Evolutionary conservation across 768 basidiomycete species (phyloP).

Genomic region (Russula virescens): DNA sequence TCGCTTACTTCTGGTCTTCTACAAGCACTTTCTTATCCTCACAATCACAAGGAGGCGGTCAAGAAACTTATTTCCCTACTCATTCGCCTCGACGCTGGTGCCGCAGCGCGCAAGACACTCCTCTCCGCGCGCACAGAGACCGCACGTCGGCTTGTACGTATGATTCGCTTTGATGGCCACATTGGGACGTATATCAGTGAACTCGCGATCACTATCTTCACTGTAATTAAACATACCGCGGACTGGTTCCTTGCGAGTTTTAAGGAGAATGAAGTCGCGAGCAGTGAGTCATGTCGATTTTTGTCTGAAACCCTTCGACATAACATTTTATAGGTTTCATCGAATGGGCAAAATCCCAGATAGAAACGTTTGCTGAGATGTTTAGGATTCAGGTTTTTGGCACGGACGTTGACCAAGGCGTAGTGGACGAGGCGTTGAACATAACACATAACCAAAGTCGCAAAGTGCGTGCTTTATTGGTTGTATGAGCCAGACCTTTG

Average conservation of each 20-base stretch:
- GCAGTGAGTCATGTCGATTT: conserved; percentile 50
- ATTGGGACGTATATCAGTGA: conserved; percentile 82
- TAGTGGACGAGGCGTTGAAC: conserved; percentile 71
- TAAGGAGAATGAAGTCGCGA: conserved; percentile 91
- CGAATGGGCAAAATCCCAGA: conserved; percentile 85
- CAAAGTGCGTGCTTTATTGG: conserved; percentile 49
- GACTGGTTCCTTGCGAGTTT: conserved; percentile 98
- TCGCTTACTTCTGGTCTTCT: conserved; percentile 67
- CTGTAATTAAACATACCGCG: conserved; percentile 92
- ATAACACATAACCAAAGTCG: conserved; percentile 78
- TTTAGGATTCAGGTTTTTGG: conserved; percentile 91
- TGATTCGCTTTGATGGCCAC: conserved; percentile 87
- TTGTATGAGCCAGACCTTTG: neutral
- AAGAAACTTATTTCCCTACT: conserved; percentile 69
- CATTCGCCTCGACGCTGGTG: conserved; percentile 64
- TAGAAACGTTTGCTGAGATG: conserved; percentile 75
- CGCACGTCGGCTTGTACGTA: conserved; percentile 71
- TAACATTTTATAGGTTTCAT: conserved; percentile 63
- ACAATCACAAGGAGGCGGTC: conserved; percentile 70
- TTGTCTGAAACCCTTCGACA: neutral
- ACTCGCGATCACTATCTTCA: conserved; percentile 84
- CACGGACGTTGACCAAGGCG: conserved; percentile 62
- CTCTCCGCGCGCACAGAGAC: conserved; percentile 70
- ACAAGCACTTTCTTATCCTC: conserved; percentile 64
- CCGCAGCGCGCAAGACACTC: conserved; percentile 79